Percentiles rank a stretch among this genome's conserved stretches.
phyloP scores from a whole-genome alignment of 306 rosid genomes.

The Lathyrus tuberosus region DNA sequence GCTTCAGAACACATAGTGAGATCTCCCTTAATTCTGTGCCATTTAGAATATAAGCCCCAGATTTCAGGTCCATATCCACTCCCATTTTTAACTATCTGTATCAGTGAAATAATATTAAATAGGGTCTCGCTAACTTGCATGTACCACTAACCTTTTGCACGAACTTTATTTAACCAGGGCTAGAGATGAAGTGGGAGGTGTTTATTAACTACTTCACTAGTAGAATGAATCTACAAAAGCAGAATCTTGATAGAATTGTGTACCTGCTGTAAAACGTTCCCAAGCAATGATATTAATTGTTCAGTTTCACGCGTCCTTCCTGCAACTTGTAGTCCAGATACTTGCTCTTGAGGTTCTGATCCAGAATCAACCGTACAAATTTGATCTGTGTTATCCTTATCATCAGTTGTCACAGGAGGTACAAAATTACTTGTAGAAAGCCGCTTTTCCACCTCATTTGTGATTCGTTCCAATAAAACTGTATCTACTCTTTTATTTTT shows the following conservation, averaged over 20 bases:
- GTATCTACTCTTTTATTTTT: conserved; percentile 66
- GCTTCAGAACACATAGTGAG: conserved; percentile 89
- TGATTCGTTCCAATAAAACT: conserved; percentile 68
- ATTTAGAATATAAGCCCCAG: conserved; percentile 92
- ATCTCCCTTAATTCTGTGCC: conserved; percentile 92
- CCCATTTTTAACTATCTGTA: conserved; percentile 76
- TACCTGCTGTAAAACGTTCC: conserved; percentile 85
- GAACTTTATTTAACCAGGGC: conserved; percentile 10
- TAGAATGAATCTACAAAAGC: conserved; percentile 28
- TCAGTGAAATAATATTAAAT: conserved; percentile 37
- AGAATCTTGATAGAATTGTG: conserved; percentile 28
- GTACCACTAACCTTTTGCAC: conserved; percentile 1
- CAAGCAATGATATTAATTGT: conserved; percentile 64
- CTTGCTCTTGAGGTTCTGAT: conserved; percentile 45
- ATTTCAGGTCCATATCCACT: conserved; percentile 67
- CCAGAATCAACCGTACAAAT: conserved; percentile 37
- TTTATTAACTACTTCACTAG: conserved; percentile 4
- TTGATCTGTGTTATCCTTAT: conserved; percentile 33
- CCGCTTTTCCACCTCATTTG: conserved; percentile 66
- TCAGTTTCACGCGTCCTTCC: conserved; percentile 64
- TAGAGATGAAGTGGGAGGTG: not conserved
- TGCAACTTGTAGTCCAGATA: conserved; percentile 42
- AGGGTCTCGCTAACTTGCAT: conserved; percentile 13
- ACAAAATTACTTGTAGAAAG: conserved; percentile 37
- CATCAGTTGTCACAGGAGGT: conserved; percentile 43